Conservation (phyloP, 2,329 filamentous ascomycete genomes). For the Aureobasidium mangrovei region DNA sequence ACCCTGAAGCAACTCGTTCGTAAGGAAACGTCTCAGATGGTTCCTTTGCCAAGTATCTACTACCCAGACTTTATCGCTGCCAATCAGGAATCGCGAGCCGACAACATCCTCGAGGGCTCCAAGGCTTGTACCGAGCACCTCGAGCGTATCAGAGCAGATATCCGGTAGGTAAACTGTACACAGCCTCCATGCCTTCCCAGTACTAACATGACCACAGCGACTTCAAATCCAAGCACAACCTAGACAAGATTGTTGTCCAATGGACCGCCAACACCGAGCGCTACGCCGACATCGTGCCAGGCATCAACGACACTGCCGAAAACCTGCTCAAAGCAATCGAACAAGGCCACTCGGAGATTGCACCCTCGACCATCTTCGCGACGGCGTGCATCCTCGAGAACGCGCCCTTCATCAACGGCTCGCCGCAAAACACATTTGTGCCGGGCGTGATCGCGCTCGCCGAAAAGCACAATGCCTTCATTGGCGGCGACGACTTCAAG, state of each 20-base stretch:
- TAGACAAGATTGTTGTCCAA: slow-evolving; percentile 94
- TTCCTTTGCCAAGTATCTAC: slow-evolving; percentile 89
- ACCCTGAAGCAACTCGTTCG: slow-evolving; percentile 78
- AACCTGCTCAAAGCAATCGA: slow-evolving; percentile 86
- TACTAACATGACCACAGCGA: slow-evolving; percentile 42
- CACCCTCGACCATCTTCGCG: slow-evolving; percentile 91
- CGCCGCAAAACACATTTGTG: slow-evolving; percentile 97
- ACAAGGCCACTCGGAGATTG: slow-evolving; percentile 77
- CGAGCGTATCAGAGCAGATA: slow-evolving; percentile 86
- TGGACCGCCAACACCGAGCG: slow-evolving; percentile 99
- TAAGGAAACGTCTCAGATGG: slow-evolving; percentile 87
- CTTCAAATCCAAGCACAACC: slow-evolving; percentile 75
- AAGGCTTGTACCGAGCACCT: slow-evolving; percentile 84
- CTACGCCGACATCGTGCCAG: slow-evolving; percentile 76
- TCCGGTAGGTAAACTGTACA: slow-evolving; percentile 49
- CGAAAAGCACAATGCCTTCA: slow-evolving; percentile 77
- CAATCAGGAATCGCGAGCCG: slow-evolving; percentile 93
- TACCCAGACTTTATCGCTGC: slow-evolving; percentile 99
- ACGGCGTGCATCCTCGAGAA: slow-evolving; percentile 88
- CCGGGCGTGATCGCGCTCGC: slow-evolving; percentile 85
- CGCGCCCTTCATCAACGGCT: slow-evolving; percentile 96
- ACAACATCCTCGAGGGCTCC: slow-evolving; percentile 75
- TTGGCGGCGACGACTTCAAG: slow-evolving; percentile 99
- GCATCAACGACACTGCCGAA: slow-evolving; percentile 93
- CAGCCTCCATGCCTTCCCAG: background rate